These are phyloP conservation scores for Dittrichia graveolens DNA, from an alignment of 129 eudicot species.

Conservation along the genomic window DNA sequence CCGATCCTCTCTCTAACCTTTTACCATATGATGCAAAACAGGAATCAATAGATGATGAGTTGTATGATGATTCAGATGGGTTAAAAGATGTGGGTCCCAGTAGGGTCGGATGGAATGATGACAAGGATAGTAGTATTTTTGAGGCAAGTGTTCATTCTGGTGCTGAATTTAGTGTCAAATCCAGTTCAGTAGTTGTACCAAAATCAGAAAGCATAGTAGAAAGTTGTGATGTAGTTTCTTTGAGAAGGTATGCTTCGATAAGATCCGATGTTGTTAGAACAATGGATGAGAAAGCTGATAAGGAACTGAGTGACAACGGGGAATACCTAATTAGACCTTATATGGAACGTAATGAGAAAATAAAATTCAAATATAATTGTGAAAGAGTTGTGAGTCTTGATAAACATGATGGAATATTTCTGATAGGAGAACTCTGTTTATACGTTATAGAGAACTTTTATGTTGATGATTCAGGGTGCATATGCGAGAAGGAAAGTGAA, in stretches of 20 bases:
- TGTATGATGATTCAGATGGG: slow-evolving; percentile 62
- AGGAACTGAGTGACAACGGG: slow-evolving; percentile 85
- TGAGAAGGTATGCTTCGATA: slow-evolving; percentile 56
- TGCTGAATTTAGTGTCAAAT: slow-evolving; percentile 56
- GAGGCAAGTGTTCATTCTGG: slow-evolving; percentile 81
- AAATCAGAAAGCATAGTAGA: slow-evolving; percentile 64
- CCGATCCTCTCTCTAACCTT: slow-evolving; percentile 54
- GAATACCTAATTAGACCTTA: slow-evolving; percentile 90
- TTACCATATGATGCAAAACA: slow-evolving; percentile 35
- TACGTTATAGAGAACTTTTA: slow-evolving; percentile 91
- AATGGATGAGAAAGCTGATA: slow-evolving; percentile 69
- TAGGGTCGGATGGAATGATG: slow-evolving; percentile 72
- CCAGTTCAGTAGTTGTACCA: slow-evolving; percentile 49
- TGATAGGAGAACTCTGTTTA: slow-evolving; percentile 85
- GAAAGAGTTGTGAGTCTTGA: slow-evolving; percentile 95
- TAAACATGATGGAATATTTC: slow-evolving; percentile 94
- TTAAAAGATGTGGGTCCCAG: slow-evolving; percentile 58
- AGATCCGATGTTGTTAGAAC: slow-evolving; percentile 59
- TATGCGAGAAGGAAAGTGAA: slow-evolving; percentile 86
- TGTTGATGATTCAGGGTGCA: slow-evolving; percentile 84
- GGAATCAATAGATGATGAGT: slow-evolving; percentile 21
- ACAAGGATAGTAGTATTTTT: slow-evolving; percentile 65
- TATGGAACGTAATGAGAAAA: slow-evolving; percentile 82
- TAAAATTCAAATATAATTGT: slow-evolving; percentile 80
- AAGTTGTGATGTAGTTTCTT: slow-evolving; percentile 72